phyloP scores from a whole-genome alignment of 2,329 filamentous ascomycete genomes.

The Madurella mycetomatis region DNA sequence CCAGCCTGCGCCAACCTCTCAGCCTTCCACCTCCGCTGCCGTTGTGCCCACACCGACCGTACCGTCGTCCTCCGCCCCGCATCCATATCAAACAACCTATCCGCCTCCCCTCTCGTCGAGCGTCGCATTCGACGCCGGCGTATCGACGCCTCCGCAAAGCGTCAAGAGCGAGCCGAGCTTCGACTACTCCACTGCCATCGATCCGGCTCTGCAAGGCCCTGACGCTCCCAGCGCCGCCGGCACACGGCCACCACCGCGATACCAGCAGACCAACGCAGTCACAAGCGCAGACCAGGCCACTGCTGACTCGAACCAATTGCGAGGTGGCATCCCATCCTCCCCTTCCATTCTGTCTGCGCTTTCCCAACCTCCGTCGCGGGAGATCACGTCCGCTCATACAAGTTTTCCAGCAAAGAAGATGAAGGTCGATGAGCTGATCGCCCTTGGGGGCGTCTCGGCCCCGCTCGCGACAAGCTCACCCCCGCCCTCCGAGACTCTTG shows the following conservation, averaged over 20 bases:
- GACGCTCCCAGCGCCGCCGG: conserved; percentile 16
- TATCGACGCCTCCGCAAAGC: conserved; percentile 31
- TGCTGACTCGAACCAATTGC: conserved; percentile 18
- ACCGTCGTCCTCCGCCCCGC: conserved; percentile 36
- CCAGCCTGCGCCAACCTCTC: conserved; percentile 53
- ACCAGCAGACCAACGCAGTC: conserved; percentile 19
- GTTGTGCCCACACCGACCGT: conserved; percentile 31
- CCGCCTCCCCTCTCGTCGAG: conserved; percentile 25
- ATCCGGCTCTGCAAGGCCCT: conserved; percentile 28
- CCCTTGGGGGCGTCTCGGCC: conserved; percentile 54
- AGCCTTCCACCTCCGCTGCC: conserved; percentile 25
- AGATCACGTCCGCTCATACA: conserved; percentile 40
- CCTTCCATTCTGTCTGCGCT: conserved; percentile 12
- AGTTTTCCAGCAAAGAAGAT: conserved; percentile 56
- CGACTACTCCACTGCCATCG: conserved; percentile 35
- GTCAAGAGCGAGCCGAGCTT: conserved; percentile 29
- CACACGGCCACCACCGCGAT: conserved; percentile 18
- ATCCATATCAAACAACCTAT: conserved; percentile 41
- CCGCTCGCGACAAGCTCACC: conserved; percentile 49
- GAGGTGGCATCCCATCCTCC: conserved; percentile 46
- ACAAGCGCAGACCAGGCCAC: conserved; percentile 9
- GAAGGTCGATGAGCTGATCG: conserved; percentile 69
- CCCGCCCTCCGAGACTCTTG: conserved; percentile 48
- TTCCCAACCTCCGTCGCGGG: conserved; percentile 24
- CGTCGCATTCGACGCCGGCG: conserved; percentile 18